Evolutionary conservation across 768 basidiomycete species (phyloP).

Genomic region (Pleurotus cornucopiae): DNA sequence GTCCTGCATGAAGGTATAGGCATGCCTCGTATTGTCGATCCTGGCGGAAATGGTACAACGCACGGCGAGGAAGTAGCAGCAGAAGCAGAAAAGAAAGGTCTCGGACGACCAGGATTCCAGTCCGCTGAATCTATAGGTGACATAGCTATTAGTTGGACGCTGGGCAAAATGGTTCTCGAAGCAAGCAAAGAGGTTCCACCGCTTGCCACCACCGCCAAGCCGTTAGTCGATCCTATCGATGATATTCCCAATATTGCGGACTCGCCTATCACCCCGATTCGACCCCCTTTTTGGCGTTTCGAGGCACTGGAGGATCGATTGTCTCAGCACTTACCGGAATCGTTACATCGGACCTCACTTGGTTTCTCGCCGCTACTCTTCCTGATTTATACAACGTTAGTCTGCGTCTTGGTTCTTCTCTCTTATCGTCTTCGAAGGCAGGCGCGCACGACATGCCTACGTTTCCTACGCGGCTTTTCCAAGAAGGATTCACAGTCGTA

Average conservation of each 20-base stretch:
- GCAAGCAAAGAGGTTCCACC: constrained; percentile 82
- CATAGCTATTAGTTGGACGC: constrained; percentile 95
- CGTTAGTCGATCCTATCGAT: constrained; percentile 72
- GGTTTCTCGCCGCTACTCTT: constrained; percentile 71
- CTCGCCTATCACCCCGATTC: constrained; percentile 59
- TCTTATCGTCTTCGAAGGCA: constrained; percentile 56
- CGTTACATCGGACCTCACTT: constrained; percentile 57
- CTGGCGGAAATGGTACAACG: constrained; percentile 72
- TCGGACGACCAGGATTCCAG: constrained; percentile 85
- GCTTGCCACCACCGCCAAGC: constrained; percentile 37
- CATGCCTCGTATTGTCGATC: constrained; percentile 86
- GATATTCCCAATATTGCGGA: constrained; percentile 48
- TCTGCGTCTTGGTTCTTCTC: constrained; percentile 39
- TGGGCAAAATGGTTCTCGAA: constrained; percentile 98
- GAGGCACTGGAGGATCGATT: constrained; percentile 60
- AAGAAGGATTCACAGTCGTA: constrained; percentile 30
- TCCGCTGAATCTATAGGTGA: constrained; percentile 88
- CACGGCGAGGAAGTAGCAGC: constrained; percentile 65
- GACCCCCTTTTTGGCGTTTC: constrained; percentile 56
- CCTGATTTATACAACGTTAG: constrained; percentile 46
- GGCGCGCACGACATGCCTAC: constrained; percentile 42
- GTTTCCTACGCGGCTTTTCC: constrained; percentile 21
- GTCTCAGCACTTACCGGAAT: constrained; percentile 62
- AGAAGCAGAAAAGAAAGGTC: constrained; percentile 79
- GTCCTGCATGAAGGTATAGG: constrained; percentile 95